Evolutionary conservation across 2,329 filamentous ascomycete species (phyloP).

Genomic region (Ilyonectria robusta): DNA sequence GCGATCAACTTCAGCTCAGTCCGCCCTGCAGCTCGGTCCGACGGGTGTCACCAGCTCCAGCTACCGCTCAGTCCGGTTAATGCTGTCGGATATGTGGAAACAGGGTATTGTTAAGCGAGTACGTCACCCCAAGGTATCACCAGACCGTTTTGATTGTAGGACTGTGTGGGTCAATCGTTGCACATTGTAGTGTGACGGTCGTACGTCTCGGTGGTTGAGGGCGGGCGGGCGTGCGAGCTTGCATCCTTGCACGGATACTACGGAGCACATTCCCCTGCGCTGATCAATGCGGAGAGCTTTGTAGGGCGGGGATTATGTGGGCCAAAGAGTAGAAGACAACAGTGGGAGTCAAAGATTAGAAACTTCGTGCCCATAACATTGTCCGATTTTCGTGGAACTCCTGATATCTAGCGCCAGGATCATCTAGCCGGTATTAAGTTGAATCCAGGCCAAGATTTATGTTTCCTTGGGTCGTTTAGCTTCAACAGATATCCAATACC

Average conservation of each 20-base stretch:
- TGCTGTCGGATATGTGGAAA: constrained; percentile 13
- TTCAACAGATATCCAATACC: neutral
- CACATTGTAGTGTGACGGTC: neutral
- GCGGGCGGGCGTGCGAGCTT: neutral
- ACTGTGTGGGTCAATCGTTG: constrained; percentile 1
- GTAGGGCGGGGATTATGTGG: neutral
- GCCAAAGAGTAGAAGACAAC: neutral
- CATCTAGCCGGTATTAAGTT: no score
- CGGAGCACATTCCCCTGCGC: neutral
- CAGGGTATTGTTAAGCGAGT: constrained; percentile 8
- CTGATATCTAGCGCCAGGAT: no score
- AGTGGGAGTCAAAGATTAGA: neutral
- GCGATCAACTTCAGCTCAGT: constrained; percentile 8
- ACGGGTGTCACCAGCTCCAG: neutral
- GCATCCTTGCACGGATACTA: neutral
- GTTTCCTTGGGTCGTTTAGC: no score
- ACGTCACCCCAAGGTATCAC: neutral
- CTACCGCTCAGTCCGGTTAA: constrained; percentile 1
- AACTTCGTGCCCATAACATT: neutral
- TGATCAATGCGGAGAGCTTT: neutral
- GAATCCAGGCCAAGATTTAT: no score
- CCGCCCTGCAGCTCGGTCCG: neutral
- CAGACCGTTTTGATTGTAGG: neutral
- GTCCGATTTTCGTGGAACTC: neutral
- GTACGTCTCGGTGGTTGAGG: neutral